These are phyloP conservation scores for Seiridium cupressi DNA, from an alignment of 2,329 filamentous ascomycete species.

Conservation along the genomic window DNA sequence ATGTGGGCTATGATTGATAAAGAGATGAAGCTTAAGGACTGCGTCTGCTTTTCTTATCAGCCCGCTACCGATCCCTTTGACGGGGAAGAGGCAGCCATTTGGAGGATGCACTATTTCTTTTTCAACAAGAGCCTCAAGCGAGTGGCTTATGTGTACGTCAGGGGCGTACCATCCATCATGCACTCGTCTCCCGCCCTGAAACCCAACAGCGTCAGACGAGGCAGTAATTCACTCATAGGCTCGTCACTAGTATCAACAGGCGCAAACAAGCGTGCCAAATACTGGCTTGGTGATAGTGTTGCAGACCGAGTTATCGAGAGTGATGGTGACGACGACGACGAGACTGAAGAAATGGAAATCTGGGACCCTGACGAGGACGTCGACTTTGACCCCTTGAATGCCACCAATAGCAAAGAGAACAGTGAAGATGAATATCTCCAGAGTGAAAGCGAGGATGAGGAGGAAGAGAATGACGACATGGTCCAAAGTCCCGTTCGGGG, in stretches of 20 bases:
- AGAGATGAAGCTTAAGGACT: slow-evolving; percentile 89
- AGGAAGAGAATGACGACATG: slow-evolving; percentile 35
- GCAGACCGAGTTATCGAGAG: slow-evolving; percentile 43
- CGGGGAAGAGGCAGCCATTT: slow-evolving; percentile 89
- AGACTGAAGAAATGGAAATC: slow-evolving; percentile 43
- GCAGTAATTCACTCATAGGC: slow-evolving; percentile 18
- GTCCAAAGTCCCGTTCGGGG: slow-evolving; percentile 47
- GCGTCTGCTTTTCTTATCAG: slow-evolving; percentile 84
- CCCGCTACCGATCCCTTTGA: slow-evolving; percentile 89
- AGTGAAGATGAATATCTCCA: slow-evolving; percentile 39
- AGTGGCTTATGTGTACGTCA: slow-evolving; percentile 89
- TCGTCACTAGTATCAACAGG: slow-evolving; percentile 20
- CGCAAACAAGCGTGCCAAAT: slow-evolving; percentile 78
- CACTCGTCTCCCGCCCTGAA: slow-evolving; percentile 33
- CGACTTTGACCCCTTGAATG: slow-evolving; percentile 52
- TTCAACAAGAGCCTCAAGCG: slow-evolving; percentile 92
- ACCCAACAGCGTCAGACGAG: slow-evolving; percentile 21
- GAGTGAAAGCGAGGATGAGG: slow-evolving; percentile 36
- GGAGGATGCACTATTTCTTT: slow-evolving; percentile 96
- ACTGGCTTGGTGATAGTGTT: slow-evolving; percentile 77
- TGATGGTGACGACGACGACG: slow-evolving; percentile 46
- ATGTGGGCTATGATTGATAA: slow-evolving; percentile 94
- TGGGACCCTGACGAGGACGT: slow-evolving; percentile 61
- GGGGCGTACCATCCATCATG: slow-evolving; percentile 74
- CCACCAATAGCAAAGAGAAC: slow-evolving; percentile 47